These are phyloP conservation scores for Venustampulla echinocandica DNA, from an alignment of 495 filamentous ascomycete species.

Conservation along the genomic window DNA sequence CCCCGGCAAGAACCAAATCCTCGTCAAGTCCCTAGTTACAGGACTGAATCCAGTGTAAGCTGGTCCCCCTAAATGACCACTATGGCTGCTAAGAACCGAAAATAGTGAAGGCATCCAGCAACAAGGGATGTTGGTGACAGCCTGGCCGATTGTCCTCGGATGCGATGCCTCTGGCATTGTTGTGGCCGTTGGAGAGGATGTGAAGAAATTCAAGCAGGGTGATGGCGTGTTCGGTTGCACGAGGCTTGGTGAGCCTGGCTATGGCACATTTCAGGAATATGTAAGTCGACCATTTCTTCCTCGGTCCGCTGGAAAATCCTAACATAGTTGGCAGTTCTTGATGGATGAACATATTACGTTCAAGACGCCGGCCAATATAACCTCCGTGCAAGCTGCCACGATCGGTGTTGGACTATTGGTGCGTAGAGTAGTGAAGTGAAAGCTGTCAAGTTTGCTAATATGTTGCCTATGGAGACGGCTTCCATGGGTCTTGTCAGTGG, in stretches of 20 bases:
- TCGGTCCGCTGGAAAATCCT: not conserved
- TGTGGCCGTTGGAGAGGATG: slow-evolving; percentile 20
- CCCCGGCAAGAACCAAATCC: slow-evolving; percentile 23
- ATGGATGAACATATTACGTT: slow-evolving; percentile 34
- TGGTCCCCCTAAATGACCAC: not conserved
- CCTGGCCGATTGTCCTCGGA: slow-evolving; percentile 27
- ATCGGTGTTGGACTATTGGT: slow-evolving; percentile 33
- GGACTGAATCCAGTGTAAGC: slow-evolving; percentile 30
- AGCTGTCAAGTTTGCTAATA: not conserved
- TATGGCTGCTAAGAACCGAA: not conserved
- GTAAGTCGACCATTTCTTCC: slow-evolving; percentile 3
- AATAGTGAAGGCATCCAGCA: slow-evolving; percentile 20
- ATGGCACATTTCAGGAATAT: slow-evolving; percentile 37
- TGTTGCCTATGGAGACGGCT: slow-evolving; percentile 20
- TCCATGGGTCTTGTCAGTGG: slow-evolving; percentile 22
- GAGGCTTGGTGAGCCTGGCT: slow-evolving; percentile 29
- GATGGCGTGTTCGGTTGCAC: slow-evolving; percentile 35
- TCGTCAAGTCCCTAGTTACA: slow-evolving; percentile 26
- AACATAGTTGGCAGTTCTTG: too few relatives aligned
- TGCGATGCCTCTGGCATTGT: slow-evolving; percentile 27
- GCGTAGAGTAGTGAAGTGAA: not conserved
- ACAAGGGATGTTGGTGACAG: slow-evolving; percentile 17
- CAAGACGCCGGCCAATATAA: slow-evolving; percentile 24
- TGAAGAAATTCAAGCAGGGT: slow-evolving; percentile 26
- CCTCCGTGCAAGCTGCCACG: slow-evolving; percentile 29